Base-by-base conservation (phyloP, 2,329 filamentous ascomycete genomes). In the Penicillium sp. region DNA sequence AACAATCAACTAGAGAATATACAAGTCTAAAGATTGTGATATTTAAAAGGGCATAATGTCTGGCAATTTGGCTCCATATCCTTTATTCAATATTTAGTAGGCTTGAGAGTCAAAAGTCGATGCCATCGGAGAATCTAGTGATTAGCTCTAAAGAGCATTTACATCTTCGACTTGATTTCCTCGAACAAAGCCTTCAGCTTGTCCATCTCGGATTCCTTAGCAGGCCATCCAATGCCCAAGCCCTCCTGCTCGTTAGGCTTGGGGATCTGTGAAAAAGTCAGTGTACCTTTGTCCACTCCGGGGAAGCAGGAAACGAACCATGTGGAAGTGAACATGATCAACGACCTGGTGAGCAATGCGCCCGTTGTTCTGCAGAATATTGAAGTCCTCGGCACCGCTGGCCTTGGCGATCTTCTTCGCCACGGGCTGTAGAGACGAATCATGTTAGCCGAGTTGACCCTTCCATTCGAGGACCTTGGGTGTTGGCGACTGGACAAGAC, bases 321-420 rank as follows among this genome's bases (percentile, higher is more conserved):
- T 85, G 66, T 98, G 93, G 71, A 98, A 91, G 68, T 96, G 90
- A 57, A 94, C 91, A 73, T 98, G 93, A 58, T 89, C 86, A 52
- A 98, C 91, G 54, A 86, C 77, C 74, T 97, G 93, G 70, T 98
- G 93, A 14, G 93, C 93, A 62, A 91, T 80, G 18, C 80, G 77
- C 42, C 93, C 93, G 64, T 98, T 98, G 74, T 98, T 98, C 74
- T 98, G 93, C 49, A 98, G 75, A 40, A 98, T 80, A 65, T 98
- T 98, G 77, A 89, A 98, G 69, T 97, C 80, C 42, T 76, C 74
- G 3, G 86, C 84, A 29, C 87, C 87, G 3, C 81, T 82, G 23
- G 89, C 91, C 16, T 76, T 70, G 40, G 86, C 89, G 39, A 98
- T 81, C 70, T 87, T 91, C 79, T 95, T 96, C 39, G 88, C 85